Base-by-base conservation (phyloP, 495 filamentous ascomycete genomes). In the Lepidopterella palustris region DNA sequence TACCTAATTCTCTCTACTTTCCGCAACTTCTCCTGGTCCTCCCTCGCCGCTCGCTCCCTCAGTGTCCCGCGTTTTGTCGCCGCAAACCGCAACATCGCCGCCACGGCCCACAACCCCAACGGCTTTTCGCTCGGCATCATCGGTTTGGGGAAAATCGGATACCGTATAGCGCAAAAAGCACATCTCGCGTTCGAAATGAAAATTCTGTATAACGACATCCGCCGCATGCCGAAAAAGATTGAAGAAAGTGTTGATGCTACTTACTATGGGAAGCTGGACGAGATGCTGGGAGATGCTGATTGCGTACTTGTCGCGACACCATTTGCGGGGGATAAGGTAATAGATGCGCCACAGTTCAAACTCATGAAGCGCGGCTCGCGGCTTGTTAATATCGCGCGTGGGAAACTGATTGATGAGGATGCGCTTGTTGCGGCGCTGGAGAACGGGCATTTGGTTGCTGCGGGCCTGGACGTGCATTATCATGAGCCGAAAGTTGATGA, bases 311-410 rank as follows among this genome's bases (percentile, higher is more conserved):
- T 92, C 13, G 84, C 85, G 32, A 84, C 84, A 1, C 85, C 87
- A 2, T 83, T 84, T 32, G 78, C 75, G 6, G 86, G 85, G 0
- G 66, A 72, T 27, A 79, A 78, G 11, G 57, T 91, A 32, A 73
- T 91, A 29, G 77, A 77, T 13, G 57, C 71, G 3, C 72, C 76
- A 8, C 67, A 74, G n/a, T 68, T 91, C 21, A 53, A 65, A 9
- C 73, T 72, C 53, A 76, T 87, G 61, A 82, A 81, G 65, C 66
- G 54, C 1, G 87, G 86, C 0, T 71, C 79, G 2, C 73, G 86
- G 3, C 77, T 92, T 32, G 82, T 90, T 29, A 89, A 90, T 61
- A 83, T 89, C 45, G 86, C 87, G n/a, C 77, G 87, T 26, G 86
- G 87, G 4, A 80, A 76, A 35, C 74, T 90, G 3, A 79, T 90